Evolutionary conservation across 1,284 basidiomycete species (phyloP).

Genomic region (Rugosomyces carneus): DNA sequence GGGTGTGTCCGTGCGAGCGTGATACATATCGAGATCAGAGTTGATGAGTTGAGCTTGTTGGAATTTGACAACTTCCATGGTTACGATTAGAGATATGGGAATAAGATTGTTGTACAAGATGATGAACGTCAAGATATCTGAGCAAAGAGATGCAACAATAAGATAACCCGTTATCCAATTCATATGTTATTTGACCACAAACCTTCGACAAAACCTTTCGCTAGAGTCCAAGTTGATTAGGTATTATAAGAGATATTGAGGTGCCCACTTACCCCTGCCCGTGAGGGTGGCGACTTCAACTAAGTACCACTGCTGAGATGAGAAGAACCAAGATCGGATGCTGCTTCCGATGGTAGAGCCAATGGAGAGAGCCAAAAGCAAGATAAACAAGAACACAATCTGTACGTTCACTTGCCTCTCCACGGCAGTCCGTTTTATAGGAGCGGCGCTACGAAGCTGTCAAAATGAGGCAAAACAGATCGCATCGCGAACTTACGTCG

Average conservation of each 20-base stretch:
- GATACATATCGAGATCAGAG: constrained; percentile 98
- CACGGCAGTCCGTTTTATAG: constrained; percentile 94
- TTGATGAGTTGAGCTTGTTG: constrained; percentile 97
- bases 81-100: constrained; percentile 95
- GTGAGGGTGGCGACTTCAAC: constrained; percentile 48
- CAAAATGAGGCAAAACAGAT: background rate
- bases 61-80: constrained; percentile 97
- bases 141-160: no score
- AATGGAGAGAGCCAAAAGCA: constrained; percentile 83
- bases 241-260: background rate
- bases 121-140: no score
- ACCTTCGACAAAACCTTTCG: constrained; percentile 80
- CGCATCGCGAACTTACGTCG: constrained; percentile 41
- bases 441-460: constrained; percentile 62
- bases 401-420: constrained; percentile 96
- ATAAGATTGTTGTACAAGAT: constrained; percentile 99
- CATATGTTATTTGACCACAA: constrained; percentile 7
- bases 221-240: constrained; percentile 32
- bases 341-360: constrained; percentile 91
- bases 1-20: constrained; percentile 78
- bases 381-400: constrained; percentile 92
- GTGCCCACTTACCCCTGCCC: constrained; percentile 60
- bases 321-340: constrained; percentile 86
- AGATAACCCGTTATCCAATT: background rate
- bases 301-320: constrained; percentile 81